A percentile compares a stretch with the other conserved stretches of the same genome.
Evolutionary conservation across 169 alveolate species (phyloP).

Genomic region (Prorocentrum cordatum): DNA sequence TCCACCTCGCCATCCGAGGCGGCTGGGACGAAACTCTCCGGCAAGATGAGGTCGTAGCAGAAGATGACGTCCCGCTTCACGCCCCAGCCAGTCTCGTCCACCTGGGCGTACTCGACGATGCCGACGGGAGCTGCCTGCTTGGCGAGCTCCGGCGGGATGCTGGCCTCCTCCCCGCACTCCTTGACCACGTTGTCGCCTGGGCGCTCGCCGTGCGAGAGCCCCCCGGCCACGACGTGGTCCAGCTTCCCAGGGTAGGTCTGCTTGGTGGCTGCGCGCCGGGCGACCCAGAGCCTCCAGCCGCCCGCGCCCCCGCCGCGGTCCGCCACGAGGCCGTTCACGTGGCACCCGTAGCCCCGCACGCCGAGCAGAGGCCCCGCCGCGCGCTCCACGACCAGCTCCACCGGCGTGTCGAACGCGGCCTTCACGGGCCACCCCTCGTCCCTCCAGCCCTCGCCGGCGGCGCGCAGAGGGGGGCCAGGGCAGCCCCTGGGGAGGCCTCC

Average conservation of each 20-base stretch:
- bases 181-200: constrained; percentile 10
- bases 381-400: constrained; percentile 25
- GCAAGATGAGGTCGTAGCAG: not conserved
- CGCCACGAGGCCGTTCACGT: not conserved
- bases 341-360: constrained; percentile 44
- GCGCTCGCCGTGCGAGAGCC: not conserved
- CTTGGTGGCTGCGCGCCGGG: constrained; percentile 6
- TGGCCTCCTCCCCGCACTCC: constrained; percentile 34
- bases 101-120: constrained; percentile 13
- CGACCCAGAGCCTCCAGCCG: constrained; percentile 13
- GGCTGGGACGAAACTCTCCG: not conserved
- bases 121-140: not conserved
- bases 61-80: constrained; percentile 19
- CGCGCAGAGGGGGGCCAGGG: no score
- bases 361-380: constrained; percentile 50
- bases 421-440: constrained; percentile 41
- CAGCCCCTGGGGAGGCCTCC: no score
- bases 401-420: constrained; percentile 4
- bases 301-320: not conserved
- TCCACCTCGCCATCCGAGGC: constrained; percentile 29
- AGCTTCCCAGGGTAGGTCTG: constrained; percentile 19
- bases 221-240: constrained; percentile 39
- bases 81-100: constrained; percentile 62
- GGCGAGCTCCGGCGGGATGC: constrained; percentile 1
- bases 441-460: not conserved